A percentile compares a stretch with the other conserved stretches of the same genome.
phyloP scores from a whole-genome alignment of 2,329 filamentous ascomycete genomes.

The Myrmaecium sp. region DNA sequence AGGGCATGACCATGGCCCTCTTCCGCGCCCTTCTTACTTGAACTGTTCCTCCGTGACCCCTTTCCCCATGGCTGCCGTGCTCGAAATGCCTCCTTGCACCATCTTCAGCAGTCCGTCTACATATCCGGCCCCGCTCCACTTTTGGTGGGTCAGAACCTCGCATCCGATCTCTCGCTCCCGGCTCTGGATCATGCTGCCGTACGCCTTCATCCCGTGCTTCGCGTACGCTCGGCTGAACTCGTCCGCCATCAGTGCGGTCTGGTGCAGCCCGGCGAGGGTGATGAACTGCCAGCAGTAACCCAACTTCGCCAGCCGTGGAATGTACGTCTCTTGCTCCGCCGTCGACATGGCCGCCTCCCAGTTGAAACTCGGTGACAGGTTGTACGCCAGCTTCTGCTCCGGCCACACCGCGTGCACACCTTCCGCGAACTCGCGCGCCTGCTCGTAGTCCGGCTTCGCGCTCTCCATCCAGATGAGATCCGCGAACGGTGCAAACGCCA shows the following conservation, averaged over 20 bases:
- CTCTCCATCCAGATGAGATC: constrained; percentile 99
- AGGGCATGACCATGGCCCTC: not conserved
- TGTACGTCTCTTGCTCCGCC: constrained; percentile 92
- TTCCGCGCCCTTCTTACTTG: constrained; percentile 25
- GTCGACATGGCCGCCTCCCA: constrained; percentile 95
- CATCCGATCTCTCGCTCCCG: constrained; percentile 83
- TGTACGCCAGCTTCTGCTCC: constrained; percentile 95
- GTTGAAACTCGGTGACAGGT: constrained; percentile 97
- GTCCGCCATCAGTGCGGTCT: constrained; percentile 81
- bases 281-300: constrained; percentile 99
- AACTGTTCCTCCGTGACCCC: constrained; percentile 98
- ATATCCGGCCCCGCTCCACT: constrained; percentile 92
- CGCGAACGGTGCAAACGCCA: constrained; percentile 83
- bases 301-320: constrained; percentile 65
- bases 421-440: constrained; percentile 83
- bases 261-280: constrained; percentile 93
- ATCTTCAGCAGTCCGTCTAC: constrained; percentile 93
- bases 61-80: constrained; percentile 89
- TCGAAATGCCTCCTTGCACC: constrained; percentile 83
- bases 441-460: constrained; percentile 79
- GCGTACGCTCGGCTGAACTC: constrained; percentile 73
- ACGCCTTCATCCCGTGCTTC: constrained; percentile 79
- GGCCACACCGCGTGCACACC: constrained; percentile 92
- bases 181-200: constrained; percentile 93
- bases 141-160: constrained; percentile 97